A percentile compares a stretch with the other conserved stretches of the same genome.
These are phyloP conservation scores for Pythium phragmitis DNA, from an alignment of 352 stramenopile species.

Conservation along the genomic window DNA sequence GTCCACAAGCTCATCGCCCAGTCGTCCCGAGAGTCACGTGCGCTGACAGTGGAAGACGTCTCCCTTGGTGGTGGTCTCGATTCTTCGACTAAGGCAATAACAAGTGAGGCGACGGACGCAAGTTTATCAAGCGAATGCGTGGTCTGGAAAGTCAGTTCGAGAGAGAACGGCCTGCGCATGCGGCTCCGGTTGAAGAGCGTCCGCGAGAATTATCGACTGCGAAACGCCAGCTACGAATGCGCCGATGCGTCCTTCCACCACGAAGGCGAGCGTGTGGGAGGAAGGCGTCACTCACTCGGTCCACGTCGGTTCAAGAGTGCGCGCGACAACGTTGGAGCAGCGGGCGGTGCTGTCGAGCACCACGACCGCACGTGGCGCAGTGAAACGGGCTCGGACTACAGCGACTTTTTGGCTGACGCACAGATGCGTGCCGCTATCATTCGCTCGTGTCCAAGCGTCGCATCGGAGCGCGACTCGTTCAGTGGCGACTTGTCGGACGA, in stretches of 20 bases:
- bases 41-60: not conserved
- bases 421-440: slow-evolving; percentile 80
- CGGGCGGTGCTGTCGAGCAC: slow-evolving; percentile 33
- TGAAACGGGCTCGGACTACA: slow-evolving; percentile 75
- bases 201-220: slow-evolving; percentile 58
- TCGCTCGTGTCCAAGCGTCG: slow-evolving; percentile 60
- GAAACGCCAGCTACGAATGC: slow-evolving; percentile 67
- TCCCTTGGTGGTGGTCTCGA: not conserved
- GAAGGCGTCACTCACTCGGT: slow-evolving; percentile 18
- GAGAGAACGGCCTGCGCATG: slow-evolving; percentile 78
- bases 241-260: slow-evolving; percentile 41
- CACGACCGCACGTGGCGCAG: slow-evolving; percentile 66
- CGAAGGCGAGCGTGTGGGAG: slow-evolving; percentile 24
- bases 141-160: slow-evolving; percentile 62
- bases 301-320: slow-evolving; percentile 27
- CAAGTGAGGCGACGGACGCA: not conserved
- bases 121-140: slow-evolving; percentile 1
- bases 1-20: slow-evolving; percentile 67
- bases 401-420: slow-evolving; percentile 72
- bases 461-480: slow-evolving; percentile 40
- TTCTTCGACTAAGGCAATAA: not conserved
- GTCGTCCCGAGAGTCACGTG: slow-evolving; percentile 18
- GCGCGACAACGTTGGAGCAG: slow-evolving; percentile 30
- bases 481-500: slow-evolving; percentile 40
- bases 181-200: slow-evolving; percentile 66